Evolutionary conservation across 192 early-diverging fungal species (phyloP).

Genomic region (Entomortierella chlamydospora): DNA sequence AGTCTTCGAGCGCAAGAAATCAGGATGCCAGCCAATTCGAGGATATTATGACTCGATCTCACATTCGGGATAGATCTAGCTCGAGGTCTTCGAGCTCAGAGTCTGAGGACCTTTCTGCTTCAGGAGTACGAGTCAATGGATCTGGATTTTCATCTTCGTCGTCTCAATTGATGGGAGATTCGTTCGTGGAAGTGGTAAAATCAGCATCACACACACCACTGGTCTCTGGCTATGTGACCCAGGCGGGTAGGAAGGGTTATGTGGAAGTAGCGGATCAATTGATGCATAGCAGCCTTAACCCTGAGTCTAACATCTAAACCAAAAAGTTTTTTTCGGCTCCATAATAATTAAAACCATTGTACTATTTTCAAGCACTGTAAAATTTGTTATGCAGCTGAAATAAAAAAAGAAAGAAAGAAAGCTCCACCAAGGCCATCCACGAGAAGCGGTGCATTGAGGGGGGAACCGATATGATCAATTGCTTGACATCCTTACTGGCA

Average conservation of each 20-base stretch:
- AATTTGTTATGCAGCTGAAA: too few relatives aligned
- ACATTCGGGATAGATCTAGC: conserved; percentile 24
- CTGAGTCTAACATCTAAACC: conserved; percentile 18
- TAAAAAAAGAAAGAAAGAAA: too few relatives aligned
- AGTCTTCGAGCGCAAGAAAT: conserved; percentile 22
- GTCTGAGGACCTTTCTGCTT: conserved; percentile 8
- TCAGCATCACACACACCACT: conserved; percentile 4
- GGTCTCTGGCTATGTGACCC: conserved; percentile 49
- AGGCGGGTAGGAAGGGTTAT: conserved; percentile 51
- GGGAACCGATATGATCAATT: too few relatives aligned
- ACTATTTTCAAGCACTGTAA: too few relatives aligned
- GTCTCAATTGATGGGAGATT: conserved; percentile 31
- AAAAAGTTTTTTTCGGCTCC: too few relatives aligned
- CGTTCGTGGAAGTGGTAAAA: conserved; percentile 50
- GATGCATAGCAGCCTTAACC: conserved; percentile 32
- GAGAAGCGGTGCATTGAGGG: too few relatives aligned
- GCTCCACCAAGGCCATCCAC: too few relatives aligned
- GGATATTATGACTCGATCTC: conserved; percentile 44
- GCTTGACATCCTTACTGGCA: too few relatives aligned
- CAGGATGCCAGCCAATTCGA: conserved; percentile 2
- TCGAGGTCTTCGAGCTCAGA: conserved; percentile 31
- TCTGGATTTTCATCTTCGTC: not conserved
- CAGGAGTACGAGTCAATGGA: not conserved
- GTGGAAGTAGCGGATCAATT: conserved; percentile 46
- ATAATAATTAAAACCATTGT: too few relatives aligned